A percentile compares a stretch with the other conserved stretches of the same genome.
phyloP scores from a whole-genome alignment of 345 rosid genomes.

The Linum trigynum region DNA sequence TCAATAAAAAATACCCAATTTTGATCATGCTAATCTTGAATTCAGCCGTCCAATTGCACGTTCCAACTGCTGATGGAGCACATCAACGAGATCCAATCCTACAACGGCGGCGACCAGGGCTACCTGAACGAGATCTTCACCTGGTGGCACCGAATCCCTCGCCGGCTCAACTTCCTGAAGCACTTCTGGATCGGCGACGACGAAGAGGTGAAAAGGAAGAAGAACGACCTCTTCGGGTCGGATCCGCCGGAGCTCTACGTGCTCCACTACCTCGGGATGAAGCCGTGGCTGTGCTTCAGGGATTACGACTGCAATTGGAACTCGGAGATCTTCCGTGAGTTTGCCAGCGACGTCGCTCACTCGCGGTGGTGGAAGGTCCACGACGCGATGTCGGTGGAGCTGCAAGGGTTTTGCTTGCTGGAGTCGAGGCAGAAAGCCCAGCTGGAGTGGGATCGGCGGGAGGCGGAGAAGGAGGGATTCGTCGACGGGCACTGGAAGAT shows the following conservation, averaged over 20 bases:
- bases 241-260: slow-evolving; percentile 25
- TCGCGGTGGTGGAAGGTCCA: slow-evolving; percentile 26
- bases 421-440: slow-evolving; percentile 28
- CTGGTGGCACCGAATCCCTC: slow-evolving; percentile 30
- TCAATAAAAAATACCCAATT: too few relatives aligned
- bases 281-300: slow-evolving; percentile 29
- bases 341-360: slow-evolving; percentile 26
- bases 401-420: slow-evolving; percentile 22
- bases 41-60: slow-evolving; percentile 24
- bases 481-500: slow-evolving; percentile 27
- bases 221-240: slow-evolving; percentile 20
- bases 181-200: slow-evolving; percentile 29
- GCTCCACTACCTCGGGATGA: slow-evolving; percentile 25
- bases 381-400: slow-evolving; percentile 21
- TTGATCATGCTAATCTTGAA: too few relatives aligned
- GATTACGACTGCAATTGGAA: slow-evolving; percentile 34
- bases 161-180: slow-evolving; percentile 25
- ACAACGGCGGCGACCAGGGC: slow-evolving; percentile 31
- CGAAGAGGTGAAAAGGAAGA: slow-evolving; percentile 22
- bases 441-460: slow-evolving; percentile 20
- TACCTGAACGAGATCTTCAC: slow-evolving; percentile 26
- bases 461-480: slow-evolving; percentile 23
- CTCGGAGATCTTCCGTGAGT: slow-evolving; percentile 19
- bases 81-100: slow-evolving; percentile 25
- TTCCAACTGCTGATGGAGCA: slow-evolving; percentile 25